These are phyloP conservation scores for Trichodelitschia bisporula DNA, from an alignment of 495 filamentous ascomycete species.

Conservation along the genomic window DNA sequence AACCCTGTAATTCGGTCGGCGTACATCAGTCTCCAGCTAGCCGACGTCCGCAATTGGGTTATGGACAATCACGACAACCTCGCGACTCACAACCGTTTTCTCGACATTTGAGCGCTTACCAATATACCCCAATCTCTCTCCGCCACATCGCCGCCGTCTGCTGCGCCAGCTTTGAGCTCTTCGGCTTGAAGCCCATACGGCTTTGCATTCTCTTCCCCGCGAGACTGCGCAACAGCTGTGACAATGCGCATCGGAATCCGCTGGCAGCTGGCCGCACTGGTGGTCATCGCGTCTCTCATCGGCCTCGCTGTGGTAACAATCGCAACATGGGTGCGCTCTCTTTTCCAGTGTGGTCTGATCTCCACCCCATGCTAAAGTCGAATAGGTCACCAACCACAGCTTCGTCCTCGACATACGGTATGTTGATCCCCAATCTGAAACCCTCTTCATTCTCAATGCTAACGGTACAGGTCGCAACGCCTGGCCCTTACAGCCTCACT, in stretches of 20 bases:
- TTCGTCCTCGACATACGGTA: slow-evolving; percentile 43
- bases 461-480: slow-evolving; percentile 19
- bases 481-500: slow-evolving; percentile 60
- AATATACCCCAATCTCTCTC: too few species aligned
- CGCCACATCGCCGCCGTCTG: too few species aligned
- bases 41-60: too few species aligned
- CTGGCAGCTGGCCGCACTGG: slow-evolving; percentile 54
- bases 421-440: slow-evolving; percentile 2
- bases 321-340: slow-evolving; percentile 29
- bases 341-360: slow-evolving; percentile 4
- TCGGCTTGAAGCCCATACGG: too few species aligned
- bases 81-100: too few species aligned
- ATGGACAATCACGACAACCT: too few species aligned
- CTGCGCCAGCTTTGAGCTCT: too few species aligned
- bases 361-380: neutral
- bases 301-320: slow-evolving; percentile 38
- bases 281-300: slow-evolving; percentile 41
- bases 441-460: slow-evolving; percentile 1
- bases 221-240: slow-evolving; percentile 4
- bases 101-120: too few species aligned
- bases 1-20: too few species aligned
- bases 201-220: too few species aligned
- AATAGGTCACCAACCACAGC: slow-evolving; percentile 51
- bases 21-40: too few species aligned
- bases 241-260: slow-evolving; percentile 66